Base-by-base conservation (phyloP, 75 land plant genomes). In the Selaginella tamariscina region DNA sequence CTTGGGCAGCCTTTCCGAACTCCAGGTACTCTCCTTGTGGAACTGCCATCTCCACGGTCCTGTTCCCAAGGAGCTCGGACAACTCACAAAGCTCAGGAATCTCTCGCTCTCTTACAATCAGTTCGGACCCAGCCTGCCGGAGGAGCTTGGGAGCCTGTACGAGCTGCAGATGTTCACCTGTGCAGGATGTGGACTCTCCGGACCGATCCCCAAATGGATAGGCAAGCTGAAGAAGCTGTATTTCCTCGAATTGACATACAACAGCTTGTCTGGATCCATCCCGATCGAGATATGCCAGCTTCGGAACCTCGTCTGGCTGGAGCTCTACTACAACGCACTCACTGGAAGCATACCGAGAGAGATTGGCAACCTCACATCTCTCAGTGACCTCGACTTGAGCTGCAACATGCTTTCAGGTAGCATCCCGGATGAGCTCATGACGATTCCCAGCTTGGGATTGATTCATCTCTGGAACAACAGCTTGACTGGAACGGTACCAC, bases 331-430 rank as follows among this genome's bases (percentile, higher is more conserved):
- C 55, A 86, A 86, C 62, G 31, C 26, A 8, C 71, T 86, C 1
- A 44, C 68, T 8, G 86, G 89, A n/a, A 71, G 59, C 32, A 32
- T 82, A 1, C 89, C 89, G 13, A 62, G 54, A 0, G 82, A 83
- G 9, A 68, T 86, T 29, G 66, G 84, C 32, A 83, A 27, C 23
- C 57, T 21, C 81, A n/a, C 31, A 74, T 62, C 11, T 15, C 49
- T 39, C 49, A 5, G 15, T 5, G 15, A 5, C 49, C 15, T 39
- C 49, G 49, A 39, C 49, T 5, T 39, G 11, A 5, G 11, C 49
- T 39, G 11, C 49, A 39, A 39, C 49, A 39, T 5, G 5, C 49
- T 39, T 15, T 39, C 49, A 15, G 49, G 49, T 5, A 15, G 15
- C 5, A 39, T 39, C 49, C 49, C 49, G 11, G 15, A 15, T 5